Conservation (phyloP, 176 grass and related monocot genomes). For the maize (Zea mays) region Zm-B73-REFERENCE-NAM-5.0 NC_050096.1:267656501-267657000, state of each 20-base stretch:
- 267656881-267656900: not conserved
- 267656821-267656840: not conserved
- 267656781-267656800: not conserved
- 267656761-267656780: not conserved
- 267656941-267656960: too few species aligned
- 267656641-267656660: not conserved
- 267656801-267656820: not conserved
- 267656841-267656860: not conserved
- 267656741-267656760: not conserved
- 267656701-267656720: not conserved
- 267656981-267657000: too few species aligned
- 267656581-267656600: not conserved
- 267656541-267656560: not conserved
- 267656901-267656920: not conserved
- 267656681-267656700: not conserved
- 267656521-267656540: not conserved
- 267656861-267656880: not conserved
- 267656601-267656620: not conserved
- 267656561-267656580: not conserved
- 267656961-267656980: too few species aligned
- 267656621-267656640: not conserved
- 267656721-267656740: not conserved
- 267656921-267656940: too few species aligned
- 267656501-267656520: not conserved
- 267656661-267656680: not conserved